Evolutionary conservation across 768 basidiomycete genomes (phyloP).

Genomic region (Tubosaeta brunneosetosa): DNA sequence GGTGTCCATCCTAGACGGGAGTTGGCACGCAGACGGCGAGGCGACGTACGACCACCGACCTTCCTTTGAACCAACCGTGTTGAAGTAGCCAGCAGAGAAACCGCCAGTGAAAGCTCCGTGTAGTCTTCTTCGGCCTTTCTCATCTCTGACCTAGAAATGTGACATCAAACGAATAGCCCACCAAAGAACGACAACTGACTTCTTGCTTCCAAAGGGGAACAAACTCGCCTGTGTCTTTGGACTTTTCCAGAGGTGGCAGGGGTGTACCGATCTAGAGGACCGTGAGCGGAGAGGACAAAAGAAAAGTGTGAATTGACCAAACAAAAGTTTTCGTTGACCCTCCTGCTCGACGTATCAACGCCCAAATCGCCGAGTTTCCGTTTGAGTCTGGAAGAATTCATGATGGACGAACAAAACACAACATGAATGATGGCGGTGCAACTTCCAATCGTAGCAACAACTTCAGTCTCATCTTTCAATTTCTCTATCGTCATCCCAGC

Average conservation of each 20-base stretch:
- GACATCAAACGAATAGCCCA: constrained; percentile 18
- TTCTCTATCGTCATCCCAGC: too few relatives aligned
- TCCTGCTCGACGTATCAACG: constrained; percentile 63
- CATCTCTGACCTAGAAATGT: constrained; percentile 71
- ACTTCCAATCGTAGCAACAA: too few relatives aligned
- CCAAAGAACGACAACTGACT: constrained; percentile 39
- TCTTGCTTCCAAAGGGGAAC: constrained; percentile 99
- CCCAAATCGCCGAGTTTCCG: constrained; percentile 81
- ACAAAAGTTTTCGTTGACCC: constrained; percentile 81
- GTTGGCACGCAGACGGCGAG: background rate
- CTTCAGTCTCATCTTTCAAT: too few relatives aligned
- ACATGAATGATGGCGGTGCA: too few relatives aligned
- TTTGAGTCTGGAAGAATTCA: constrained; percentile 61
- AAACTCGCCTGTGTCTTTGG: constrained; percentile 89
- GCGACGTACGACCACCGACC: constrained; percentile 41
- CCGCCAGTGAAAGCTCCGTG: constrained; percentile 99
- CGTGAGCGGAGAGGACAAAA: background rate
- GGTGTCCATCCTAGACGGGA: constrained; percentile 81
- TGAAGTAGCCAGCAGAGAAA: constrained; percentile 96
- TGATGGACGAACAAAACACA: too few relatives aligned
- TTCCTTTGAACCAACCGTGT: constrained; percentile 94
- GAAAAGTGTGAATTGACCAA: constrained; percentile 43
- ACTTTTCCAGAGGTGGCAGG: constrained; percentile 89
- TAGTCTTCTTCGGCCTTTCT: constrained; percentile 86
- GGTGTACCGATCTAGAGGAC: constrained; percentile 81